Evolutionary conservation across 2,329 filamentous ascomycete species (phyloP).

Genomic region (Ascosphaera pollenicola): DNA sequence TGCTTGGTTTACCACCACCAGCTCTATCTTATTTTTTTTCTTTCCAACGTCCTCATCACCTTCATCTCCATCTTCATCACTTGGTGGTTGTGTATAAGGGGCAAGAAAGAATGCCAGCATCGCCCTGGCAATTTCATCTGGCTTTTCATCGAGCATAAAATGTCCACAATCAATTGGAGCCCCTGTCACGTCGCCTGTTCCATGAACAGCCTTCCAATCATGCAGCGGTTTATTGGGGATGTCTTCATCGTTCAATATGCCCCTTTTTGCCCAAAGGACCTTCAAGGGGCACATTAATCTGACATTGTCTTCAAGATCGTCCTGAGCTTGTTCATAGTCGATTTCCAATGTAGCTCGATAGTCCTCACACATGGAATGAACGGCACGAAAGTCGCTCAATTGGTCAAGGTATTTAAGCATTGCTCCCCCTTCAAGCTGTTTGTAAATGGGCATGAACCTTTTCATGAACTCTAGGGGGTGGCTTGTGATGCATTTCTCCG

Average conservation of each 20-base stretch:
- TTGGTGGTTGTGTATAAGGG: too few species aligned
- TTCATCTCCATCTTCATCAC: background rate
- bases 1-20: too few species aligned
- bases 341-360: constrained; percentile 31
- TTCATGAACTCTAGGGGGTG: constrained; percentile 20
- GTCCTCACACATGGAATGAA: constrained; percentile 32
- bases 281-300: constrained; percentile 25
- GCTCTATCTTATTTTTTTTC: too few species aligned
- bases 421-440: constrained; percentile 14
- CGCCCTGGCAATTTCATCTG: constrained; percentile 23
- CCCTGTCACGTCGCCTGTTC: constrained; percentile 15
- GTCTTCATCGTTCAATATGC: constrained; percentile 22
- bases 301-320: constrained; percentile 22
- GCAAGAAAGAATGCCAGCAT: constrained; percentile 19
- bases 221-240: constrained; percentile 24
- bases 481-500: constrained; percentile 24
- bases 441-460: constrained; percentile 21
- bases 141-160: constrained; percentile 30
- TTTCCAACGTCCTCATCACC: background rate
- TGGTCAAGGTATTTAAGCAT: constrained; percentile 22
- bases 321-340: constrained; percentile 29
- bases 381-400: constrained; percentile 19
- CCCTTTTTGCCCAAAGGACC: constrained; percentile 29
- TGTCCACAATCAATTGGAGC: constrained; percentile 25
- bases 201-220: constrained; percentile 28